Evolutionary conservation across 306 rosid species (phyloP).

Genomic region (Cyamopsis tetragonoloba): DNA sequence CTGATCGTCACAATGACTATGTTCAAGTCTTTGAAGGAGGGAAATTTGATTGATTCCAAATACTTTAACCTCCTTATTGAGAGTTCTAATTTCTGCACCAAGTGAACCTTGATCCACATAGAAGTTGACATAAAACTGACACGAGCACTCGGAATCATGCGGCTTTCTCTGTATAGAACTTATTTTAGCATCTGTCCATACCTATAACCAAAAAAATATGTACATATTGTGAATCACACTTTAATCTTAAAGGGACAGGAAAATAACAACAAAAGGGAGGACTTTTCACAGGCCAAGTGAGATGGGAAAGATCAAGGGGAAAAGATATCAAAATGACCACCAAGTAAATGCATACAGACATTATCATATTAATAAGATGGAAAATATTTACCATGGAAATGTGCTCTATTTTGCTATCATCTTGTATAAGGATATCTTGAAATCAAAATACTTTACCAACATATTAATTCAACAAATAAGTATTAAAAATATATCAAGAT

Average conservation of each 20-base stretch:
- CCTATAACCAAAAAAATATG: conserved; percentile 35
- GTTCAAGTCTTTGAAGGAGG: conserved; percentile 66
- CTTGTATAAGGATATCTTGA: conserved; percentile 1
- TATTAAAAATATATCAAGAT: neutral
- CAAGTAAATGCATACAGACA: neutral
- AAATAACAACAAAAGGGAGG: neutral
- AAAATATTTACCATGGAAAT: conserved; percentile 5
- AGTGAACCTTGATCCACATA: conserved; percentile 75
- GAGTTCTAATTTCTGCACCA: conserved; percentile 64
- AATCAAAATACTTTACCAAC: neutral
- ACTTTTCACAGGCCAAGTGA: neutral
- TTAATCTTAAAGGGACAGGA: neutral
- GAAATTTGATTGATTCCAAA: conserved; percentile 58
- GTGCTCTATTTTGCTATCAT: conserved; percentile 18
- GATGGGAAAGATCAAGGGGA: neutral
- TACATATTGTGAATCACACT: neutral
- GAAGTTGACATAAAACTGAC: conserved; percentile 67
- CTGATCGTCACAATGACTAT: conserved; percentile 41
- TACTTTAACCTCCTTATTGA: conserved; percentile 47
- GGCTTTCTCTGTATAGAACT: conserved; percentile 79
- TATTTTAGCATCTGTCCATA: conserved; percentile 76
- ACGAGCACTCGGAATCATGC: conserved; percentile 62
- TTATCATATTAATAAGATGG: neutral
- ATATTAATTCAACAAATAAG: neutral
- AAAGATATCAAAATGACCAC: neutral